Evolutionary conservation across 2,329 filamentous ascomycete genomes (phyloP), one percentile per base, ranked within the genome.

Genomic region (Botrytis porri): DNA sequence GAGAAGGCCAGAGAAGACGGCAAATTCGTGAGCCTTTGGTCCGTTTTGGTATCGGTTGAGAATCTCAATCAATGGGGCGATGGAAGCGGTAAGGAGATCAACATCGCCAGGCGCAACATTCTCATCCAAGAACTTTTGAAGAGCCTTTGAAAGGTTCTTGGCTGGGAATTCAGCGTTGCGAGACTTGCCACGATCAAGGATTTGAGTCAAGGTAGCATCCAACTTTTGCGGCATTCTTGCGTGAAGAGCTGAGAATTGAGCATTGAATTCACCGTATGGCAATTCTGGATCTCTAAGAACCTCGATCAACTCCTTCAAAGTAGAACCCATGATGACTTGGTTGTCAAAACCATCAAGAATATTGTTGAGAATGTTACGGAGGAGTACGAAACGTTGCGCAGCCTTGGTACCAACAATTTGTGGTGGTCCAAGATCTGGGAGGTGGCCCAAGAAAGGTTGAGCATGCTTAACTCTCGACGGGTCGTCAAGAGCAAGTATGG

Each of bases 381-480:
- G 87, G 74, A 95, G 87, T 35, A 88, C 85, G 82, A 97, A 98
- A 76, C 91, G 89, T 86, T 99, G 96, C 35, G 95, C 90, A 37
- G 96, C 92, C 88, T 99, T 99, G 84, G 86, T 93, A 80, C 96
- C 96, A 73, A 96, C 88, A 59, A 98, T 88, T 77, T 96, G 92
- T 48, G 96, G 95, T 72, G 92, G 89, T 57, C 95, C 96, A 76
- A 97, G 89, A 70, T 93, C 89, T 71, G 96, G 95, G 41, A 99
- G 90, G 82, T 97, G 93, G 70, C 93, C 95, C 63, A 96, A 87
- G 87, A 97, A 99, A 62, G 94, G 93, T 83, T 97, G 92, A 0
- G 96, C 96, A 80, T 97, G 95, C 88, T 99, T 98, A 81, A 99
- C 95, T 79, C 95, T 94, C 78, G 92, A 94, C 6, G 96, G 96